Percentiles rank a stretch among this genome's conserved stretches.
Evolutionary conservation across 345 rosid species (phyloP).

Genomic region (Isatis tinctoria): DNA sequence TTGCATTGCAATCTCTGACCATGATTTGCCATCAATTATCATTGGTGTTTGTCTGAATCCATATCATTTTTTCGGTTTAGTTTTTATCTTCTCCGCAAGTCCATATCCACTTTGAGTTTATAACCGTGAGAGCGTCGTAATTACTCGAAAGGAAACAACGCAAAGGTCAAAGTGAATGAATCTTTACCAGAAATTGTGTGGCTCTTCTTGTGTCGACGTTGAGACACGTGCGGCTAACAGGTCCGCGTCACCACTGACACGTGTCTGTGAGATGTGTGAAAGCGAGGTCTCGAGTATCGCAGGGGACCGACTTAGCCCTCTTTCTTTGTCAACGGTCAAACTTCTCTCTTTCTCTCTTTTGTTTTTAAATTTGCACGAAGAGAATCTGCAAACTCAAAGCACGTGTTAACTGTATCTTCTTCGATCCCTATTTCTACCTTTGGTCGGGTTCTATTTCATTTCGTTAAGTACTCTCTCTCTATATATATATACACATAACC

Average conservation of each 20-base stretch:
- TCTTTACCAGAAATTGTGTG: neutral
- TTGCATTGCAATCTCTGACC: neutral
- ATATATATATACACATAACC: neutral
- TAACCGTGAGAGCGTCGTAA: neutral
- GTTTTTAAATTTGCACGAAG: neutral
- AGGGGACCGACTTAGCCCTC: slow-evolving; percentile 26
- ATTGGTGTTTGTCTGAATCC: neutral
- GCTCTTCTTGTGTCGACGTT: slow-evolving; percentile 7
- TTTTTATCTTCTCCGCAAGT: neutral
- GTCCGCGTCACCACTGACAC: slow-evolving; percentile 24
- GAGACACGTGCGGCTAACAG: slow-evolving; percentile 30
- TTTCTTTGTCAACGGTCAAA: slow-evolving; percentile 27
- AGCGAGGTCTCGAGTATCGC: slow-evolving; percentile 22
- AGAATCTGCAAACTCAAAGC: slow-evolving; percentile 23
- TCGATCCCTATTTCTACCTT: slow-evolving; percentile 22
- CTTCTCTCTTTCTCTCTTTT: neutral
- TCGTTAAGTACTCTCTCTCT: neutral
- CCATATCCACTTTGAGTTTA: neutral
- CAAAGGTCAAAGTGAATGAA: slow-evolving; percentile 21
- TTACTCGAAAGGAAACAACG: slow-evolving; percentile 14
- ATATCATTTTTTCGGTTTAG: neutral
- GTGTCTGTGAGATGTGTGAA: slow-evolving; percentile 22
- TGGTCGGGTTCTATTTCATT: slow-evolving; percentile 10
- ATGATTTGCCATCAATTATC: neutral
- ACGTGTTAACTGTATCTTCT: slow-evolving; percentile 19